A percentile compares a stretch with the other conserved stretches of the same genome.
Evolutionary conservation across 139 green algal species (phyloP).

Genomic region (Bryopsis sp.): DNA sequence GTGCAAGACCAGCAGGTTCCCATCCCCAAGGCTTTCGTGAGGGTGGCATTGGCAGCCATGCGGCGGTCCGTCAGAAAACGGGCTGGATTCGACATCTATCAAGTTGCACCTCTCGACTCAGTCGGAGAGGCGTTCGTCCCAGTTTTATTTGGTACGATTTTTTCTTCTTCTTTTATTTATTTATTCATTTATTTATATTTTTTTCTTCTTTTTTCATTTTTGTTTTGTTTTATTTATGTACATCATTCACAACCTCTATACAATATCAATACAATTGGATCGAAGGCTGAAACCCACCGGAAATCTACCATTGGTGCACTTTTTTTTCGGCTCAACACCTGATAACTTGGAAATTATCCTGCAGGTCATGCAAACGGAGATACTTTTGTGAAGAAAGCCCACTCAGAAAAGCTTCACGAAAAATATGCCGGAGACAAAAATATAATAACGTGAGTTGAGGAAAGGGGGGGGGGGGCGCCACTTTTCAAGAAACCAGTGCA

Average conservation of each 20-base stretch:
- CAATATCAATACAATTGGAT: too few species aligned
- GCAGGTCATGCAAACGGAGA: constrained; percentile 15
- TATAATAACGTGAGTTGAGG: constrained; percentile 37
- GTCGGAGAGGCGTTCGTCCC: constrained; percentile 57
- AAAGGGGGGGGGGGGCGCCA: too few species aligned
- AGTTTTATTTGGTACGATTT: constrained; percentile 68
- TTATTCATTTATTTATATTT: neutral
- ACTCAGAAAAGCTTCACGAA: constrained; percentile 35
- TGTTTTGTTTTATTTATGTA: too few species aligned
- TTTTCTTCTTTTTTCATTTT: neutral
- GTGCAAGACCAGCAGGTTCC: constrained; percentile 59
- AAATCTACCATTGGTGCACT: too few species aligned
- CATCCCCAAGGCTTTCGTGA: constrained; percentile 40
- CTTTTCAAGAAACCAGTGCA: too few species aligned
- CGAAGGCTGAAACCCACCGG: too few species aligned
- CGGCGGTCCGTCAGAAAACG: constrained; percentile 54
- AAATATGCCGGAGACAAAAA: constrained; percentile 82
- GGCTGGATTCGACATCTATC: constrained; percentile 70
- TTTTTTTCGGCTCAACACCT: too few species aligned
- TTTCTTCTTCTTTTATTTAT: neutral
- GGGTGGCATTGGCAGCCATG: constrained; percentile 62
- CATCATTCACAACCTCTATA: too few species aligned
- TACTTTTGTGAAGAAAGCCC: constrained; percentile 16
- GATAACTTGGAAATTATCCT: neutral
- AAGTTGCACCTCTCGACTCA: constrained; percentile 44